Evolutionary conservation across 371 early-diverging fungal species (phyloP).

Genomic region (Basidiobolus meristosporus): DNA sequence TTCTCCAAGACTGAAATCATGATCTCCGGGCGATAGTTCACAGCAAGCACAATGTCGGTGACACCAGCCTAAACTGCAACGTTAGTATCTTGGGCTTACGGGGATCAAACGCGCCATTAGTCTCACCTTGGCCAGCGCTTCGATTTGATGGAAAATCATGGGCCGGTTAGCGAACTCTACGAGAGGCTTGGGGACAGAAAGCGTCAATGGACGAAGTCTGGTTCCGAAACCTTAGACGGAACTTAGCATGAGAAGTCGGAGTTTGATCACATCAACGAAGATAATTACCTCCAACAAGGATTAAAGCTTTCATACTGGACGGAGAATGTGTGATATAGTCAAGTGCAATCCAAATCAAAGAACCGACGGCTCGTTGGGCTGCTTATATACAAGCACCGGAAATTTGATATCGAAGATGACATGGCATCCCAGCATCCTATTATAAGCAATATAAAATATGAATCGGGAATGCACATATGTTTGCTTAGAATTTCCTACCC

Average conservation of each 20-base stretch:
- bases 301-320: slow-evolving; percentile 79
- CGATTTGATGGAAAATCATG: slow-evolving; percentile 98
- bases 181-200: slow-evolving; percentile 96
- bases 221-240: slow-evolving; percentile 82
- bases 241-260: background rate
- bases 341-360: too few species aligned
- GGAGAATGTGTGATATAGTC: background rate
- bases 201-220: slow-evolving; percentile 94
- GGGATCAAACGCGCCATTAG: background rate
- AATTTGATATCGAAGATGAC: too few species aligned
- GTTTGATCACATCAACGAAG: background rate
- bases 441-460: too few species aligned
- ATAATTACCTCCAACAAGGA: slow-evolving; percentile 89
- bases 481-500: too few species aligned
- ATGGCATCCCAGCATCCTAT: too few species aligned
- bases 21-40: slow-evolving; percentile 94
- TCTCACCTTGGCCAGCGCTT: slow-evolving; percentile 80
- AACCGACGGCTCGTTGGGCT: too few species aligned
- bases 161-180: slow-evolving; percentile 98
- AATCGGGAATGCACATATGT: too few species aligned
- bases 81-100: background rate
- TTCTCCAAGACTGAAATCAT: slow-evolving; percentile 75
- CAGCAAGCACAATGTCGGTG: slow-evolving; percentile 93
- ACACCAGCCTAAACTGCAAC: slow-evolving; percentile 67
- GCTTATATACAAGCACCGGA: too few species aligned